Base-by-base conservation (phyloP, 805 yeast species). In the Candida fluviatilis region DNA sequence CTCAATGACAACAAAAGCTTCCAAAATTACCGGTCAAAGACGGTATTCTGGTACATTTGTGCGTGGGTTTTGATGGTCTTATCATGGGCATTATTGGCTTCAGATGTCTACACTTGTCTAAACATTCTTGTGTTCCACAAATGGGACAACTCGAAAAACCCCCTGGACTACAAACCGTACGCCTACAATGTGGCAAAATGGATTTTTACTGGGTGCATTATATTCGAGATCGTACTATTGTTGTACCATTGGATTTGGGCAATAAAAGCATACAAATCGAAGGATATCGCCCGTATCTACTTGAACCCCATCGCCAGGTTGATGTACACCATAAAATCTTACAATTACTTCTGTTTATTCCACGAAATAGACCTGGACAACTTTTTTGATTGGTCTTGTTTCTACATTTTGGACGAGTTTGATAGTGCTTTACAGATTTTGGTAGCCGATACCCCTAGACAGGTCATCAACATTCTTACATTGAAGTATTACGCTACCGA, bases 401-500 rank as follows among this genome's bases (percentile, higher is more conserved):
- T 87, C 44, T 75, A 74, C 46, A 71, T 80, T 2, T 85, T 77
- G 58, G 76, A 75, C 45, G 80, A 84, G 35, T 63, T 83, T 37
- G 81, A 83, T 49, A 75, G 76, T 37, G 82, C 84, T 11, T 64
- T 76, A 32, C 69, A 66, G 33, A 71, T 87, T 47, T 50, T 87
- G 7, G 64, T 85, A 32, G 89, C 95, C 0, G 95, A 88, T 48
- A 73, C 89, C 13, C 96, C 96, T 17, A 77, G 96, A 60, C 96
- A 88, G 60, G 81, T 85, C 1, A 75, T 88, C 45, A 88, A 88
- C 54, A 84, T 89, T 18, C 64, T 84, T 48, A 86, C 96, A 0
- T 61, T 83, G 15, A 56, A 58, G 7, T 67, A 65, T 46, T 77
- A 77, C 39, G 78, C 74, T 27, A 64, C 78, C 1, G 64, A 69